Conservation (phyloP, 140 eudicot genomes). For the Oenanthe javanica region DNA sequence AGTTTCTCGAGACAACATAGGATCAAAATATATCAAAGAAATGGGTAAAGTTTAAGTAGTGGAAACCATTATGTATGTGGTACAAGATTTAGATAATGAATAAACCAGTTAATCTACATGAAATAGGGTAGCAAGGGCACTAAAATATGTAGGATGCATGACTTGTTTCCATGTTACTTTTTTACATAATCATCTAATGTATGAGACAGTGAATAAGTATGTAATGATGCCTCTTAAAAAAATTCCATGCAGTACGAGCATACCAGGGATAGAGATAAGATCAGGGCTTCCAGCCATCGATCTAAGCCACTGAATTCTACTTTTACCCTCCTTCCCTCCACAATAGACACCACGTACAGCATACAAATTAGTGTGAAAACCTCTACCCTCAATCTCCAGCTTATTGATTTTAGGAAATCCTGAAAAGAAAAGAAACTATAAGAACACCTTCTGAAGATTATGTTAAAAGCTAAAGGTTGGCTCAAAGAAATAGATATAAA, state of each 20-base stretch:
- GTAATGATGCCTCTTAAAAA: neutral
- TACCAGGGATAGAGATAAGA: slow-evolving; percentile 89
- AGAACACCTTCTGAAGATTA: neutral
- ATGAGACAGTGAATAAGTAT: neutral
- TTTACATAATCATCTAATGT: neutral
- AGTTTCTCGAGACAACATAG: neutral
- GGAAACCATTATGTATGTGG: neutral
- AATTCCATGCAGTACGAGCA: neutral
- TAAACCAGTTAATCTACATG: neutral
- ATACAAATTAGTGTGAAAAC: slow-evolving; percentile 88
- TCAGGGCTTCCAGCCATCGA: slow-evolving; percentile 99
- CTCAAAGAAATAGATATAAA: neutral
- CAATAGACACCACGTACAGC: slow-evolving; percentile 82
- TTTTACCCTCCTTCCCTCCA: slow-evolving; percentile 96
- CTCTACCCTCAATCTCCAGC: slow-evolving; percentile 97
- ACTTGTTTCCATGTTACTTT: neutral
- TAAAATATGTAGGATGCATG: neutral
- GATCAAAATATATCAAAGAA: neutral
- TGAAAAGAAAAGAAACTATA: slow-evolving; percentile 16
- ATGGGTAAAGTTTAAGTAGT: neutral
- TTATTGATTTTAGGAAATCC: slow-evolving; percentile 87
- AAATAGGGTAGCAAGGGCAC: neutral
- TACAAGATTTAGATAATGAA: neutral
- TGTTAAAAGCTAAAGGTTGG: neutral
- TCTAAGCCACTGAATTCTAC: slow-evolving; percentile 96